phyloP scores from a whole-genome alignment of 163 green algal genomes.

The Coccomyxa subellipsoidea region DNA sequence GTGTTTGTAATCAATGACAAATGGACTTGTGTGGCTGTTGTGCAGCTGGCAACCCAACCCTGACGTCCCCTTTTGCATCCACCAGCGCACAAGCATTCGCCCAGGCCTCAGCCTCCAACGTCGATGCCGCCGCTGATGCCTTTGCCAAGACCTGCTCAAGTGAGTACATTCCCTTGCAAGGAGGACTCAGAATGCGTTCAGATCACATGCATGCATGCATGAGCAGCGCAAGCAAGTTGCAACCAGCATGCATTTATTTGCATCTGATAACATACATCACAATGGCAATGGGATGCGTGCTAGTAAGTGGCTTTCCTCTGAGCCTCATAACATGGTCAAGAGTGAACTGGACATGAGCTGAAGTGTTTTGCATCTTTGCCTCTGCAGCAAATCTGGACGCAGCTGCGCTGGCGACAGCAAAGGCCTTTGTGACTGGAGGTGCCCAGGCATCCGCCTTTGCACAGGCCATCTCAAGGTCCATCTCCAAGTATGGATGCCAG shows the following conservation, averaged over 20 bases:
- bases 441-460: not conserved
- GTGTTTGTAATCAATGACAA: not conserved
- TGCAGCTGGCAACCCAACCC: slow-evolving; percentile 2
- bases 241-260: not conserved
- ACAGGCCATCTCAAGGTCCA: not conserved
- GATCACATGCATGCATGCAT: not conserved
- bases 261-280: not conserved
- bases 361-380: not conserved
- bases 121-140: not conserved
- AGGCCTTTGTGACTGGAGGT: not conserved
- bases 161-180: no score
- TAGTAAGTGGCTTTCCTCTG: no score
- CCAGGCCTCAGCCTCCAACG: not conserved
- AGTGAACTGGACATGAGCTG: no score
- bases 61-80: not conserved
- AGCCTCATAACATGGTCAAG: no score
- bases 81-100: not conserved
- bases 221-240: not conserved
- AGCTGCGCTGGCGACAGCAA: not conserved
- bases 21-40: not conserved
- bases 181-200: no score
- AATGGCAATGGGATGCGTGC: not conserved
- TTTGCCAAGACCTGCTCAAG: not conserved
- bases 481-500: not conserved
- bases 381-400: not conserved